These are phyloP conservation scores for Cadophora malorum DNA, from an alignment of 2,329 filamentous ascomycete species.

Conservation along the genomic window DNA sequence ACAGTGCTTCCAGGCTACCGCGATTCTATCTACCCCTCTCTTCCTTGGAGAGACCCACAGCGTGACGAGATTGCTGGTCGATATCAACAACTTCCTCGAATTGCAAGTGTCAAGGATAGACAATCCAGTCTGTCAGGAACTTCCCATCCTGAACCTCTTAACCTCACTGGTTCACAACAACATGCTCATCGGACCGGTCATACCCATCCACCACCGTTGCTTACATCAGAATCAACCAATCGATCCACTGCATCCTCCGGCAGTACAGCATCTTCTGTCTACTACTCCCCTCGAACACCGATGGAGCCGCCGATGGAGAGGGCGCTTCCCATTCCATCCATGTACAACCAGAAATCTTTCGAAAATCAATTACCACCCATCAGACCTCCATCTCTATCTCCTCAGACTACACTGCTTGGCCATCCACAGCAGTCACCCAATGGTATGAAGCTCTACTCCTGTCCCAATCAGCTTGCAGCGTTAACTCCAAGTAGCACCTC, in stretches of 20 bases:
- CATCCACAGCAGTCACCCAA: constrained; percentile 39
- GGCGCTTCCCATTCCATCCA: constrained; percentile 38
- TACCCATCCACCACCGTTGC: constrained; percentile 39
- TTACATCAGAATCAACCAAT: constrained; percentile 42
- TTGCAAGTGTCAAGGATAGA: constrained; percentile 32
- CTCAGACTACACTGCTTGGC: constrained; percentile 33
- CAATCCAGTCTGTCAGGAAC: constrained; percentile 30
- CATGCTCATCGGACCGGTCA: constrained; percentile 38
- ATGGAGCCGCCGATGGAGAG: constrained; percentile 43
- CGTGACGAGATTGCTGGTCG: constrained; percentile 31
- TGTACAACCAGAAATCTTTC: constrained; percentile 41
- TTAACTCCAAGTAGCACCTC: constrained; percentile 33
- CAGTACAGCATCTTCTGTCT: constrained; percentile 40
- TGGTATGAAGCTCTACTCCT: constrained; percentile 33
- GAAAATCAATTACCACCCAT: constrained; percentile 43
- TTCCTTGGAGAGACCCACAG: constrained; percentile 42
- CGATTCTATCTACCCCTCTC: constrained; percentile 39
- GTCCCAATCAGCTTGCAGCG: not conserved
- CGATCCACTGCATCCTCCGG: constrained; percentile 38
- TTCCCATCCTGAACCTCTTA: constrained; percentile 30
- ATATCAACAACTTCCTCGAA: constrained; percentile 32
- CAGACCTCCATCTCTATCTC: constrained; percentile 41
- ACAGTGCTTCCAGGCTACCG: constrained; percentile 43
- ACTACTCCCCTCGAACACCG: constrained; percentile 42
- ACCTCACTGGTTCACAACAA: constrained; percentile 35